Evolutionary conservation across 2,329 filamentous ascomycete species (phyloP).

Genomic region (Botrytis fragariae): DNA sequence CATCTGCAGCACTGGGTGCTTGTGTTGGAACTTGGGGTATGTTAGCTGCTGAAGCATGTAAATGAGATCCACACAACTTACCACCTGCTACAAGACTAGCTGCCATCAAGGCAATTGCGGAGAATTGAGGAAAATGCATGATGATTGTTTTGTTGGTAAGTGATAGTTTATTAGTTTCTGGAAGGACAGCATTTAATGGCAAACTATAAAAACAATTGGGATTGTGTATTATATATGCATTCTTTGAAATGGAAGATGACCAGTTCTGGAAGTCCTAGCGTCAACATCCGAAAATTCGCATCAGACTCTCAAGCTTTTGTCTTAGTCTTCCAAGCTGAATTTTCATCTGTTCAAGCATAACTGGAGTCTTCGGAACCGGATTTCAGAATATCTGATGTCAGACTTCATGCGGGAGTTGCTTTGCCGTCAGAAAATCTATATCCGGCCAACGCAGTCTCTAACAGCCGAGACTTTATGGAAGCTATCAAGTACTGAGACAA

Average conservation of each 20-base stretch:
- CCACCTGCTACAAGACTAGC: neutral
- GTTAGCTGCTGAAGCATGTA: neutral
- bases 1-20: neutral
- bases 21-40: neutral
- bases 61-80: neutral
- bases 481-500: neutral
- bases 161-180: neutral
- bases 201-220: neutral
- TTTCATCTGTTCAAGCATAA: neutral
- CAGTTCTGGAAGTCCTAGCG: neutral
- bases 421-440: neutral
- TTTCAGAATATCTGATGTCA: neutral
- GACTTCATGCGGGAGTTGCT: neutral
- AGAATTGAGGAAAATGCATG: neutral
- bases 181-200: too few relatives aligned
- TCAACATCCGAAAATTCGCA: neutral
- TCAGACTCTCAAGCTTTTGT: neutral
- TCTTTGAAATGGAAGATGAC: neutral
- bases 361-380: neutral
- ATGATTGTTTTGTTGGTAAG: neutral
- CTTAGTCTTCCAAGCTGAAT: neutral
- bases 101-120: constrained; percentile 3
- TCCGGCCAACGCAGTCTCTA: neutral
- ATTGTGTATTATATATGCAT: neutral
- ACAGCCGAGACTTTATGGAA: neutral